Base-by-base conservation (phyloP, 2,329 filamentous ascomycete genomes). In the Cercospora sesami region DNA sequence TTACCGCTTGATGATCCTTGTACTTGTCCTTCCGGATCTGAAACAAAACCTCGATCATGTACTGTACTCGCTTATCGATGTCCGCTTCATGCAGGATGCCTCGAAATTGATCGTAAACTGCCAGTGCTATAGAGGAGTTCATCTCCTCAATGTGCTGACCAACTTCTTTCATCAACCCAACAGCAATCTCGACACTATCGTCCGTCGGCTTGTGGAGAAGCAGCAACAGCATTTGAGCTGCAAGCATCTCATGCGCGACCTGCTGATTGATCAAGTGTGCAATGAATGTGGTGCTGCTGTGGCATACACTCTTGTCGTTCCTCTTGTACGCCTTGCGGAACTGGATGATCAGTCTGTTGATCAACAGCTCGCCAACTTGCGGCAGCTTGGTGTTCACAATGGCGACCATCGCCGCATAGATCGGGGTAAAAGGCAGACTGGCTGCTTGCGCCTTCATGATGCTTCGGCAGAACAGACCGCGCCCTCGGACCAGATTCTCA, bases 371-470 rank as follows among this genome's bases (percentile, higher is more conserved):
- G 68, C 95, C 95, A 30, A 98, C 93, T 78, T 95, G 91, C 0
- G 95, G 95, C 68, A 99, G 84, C 80, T 99, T 99, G 14, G 95
- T 97, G 79, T 99, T 99, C 78, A 98, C 93, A 75, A 98, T 96
- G 42, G 95, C 93, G 1, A 90, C 93, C 90, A 98, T 96, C 60
- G 94, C 92, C 12, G 94, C 95, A 75, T 97, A 97, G 69, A 99
- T 96, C 9, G 94, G 92, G 0, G 95, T 98, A 76, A 98, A 99
- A 0, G 94, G 94, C 79, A 98, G 86, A 84, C 92, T 96, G 9
- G 94, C 93, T 14, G 94, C 93, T 82, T 99, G 95, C 0, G 95
- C 95, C 83, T 98, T 98, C 93, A 98, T 97, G 76, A 99, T 95
- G 74, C 92, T 94, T 71, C 95, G 88, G 81, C 94, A 97, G 80